These are phyloP conservation scores for Parsonsia alboflavescens DNA, from an alignment of 257 asterid species.

Conservation along the genomic window DNA sequence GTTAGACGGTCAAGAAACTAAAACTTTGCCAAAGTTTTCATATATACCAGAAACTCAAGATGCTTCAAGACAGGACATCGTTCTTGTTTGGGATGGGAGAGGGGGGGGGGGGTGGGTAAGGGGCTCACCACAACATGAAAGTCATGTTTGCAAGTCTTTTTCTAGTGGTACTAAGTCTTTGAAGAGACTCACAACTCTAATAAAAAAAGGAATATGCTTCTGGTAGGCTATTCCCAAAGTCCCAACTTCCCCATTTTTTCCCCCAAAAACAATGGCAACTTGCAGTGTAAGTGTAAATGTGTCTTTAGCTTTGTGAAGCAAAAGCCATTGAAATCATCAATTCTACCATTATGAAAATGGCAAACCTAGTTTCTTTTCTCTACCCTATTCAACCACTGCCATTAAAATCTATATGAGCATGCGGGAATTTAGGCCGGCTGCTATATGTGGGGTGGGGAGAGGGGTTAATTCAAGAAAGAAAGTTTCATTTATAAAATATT, in stretches of 20 bases:
- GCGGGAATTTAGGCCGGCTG: background rate
- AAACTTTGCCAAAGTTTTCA: background rate
- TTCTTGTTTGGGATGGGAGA: background rate
- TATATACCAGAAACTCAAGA: background rate
- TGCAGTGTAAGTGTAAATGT: background rate
- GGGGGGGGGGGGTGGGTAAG: background rate
- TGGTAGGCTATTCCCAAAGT: background rate
- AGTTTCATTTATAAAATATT: background rate
- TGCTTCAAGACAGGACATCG: background rate
- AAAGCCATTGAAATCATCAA: background rate
- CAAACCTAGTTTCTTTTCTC: background rate
- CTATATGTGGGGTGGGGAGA: no score
- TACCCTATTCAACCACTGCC: background rate
- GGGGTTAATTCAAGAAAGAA: background rate
- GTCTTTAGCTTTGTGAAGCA: background rate
- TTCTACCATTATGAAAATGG: background rate
- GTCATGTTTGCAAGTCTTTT: background rate
- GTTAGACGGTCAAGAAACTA: no score
- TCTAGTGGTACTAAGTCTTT: background rate
- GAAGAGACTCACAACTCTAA: background rate
- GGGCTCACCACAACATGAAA: background rate
- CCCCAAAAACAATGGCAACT: slow-evolving; percentile 1
- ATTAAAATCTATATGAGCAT: background rate
- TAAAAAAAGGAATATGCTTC: slow-evolving; percentile 6
- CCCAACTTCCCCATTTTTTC: background rate